These are phyloP conservation scores for Solanum sejunctum DNA, from an alignment of 257 asterid species.

Conservation along the genomic window DNA sequence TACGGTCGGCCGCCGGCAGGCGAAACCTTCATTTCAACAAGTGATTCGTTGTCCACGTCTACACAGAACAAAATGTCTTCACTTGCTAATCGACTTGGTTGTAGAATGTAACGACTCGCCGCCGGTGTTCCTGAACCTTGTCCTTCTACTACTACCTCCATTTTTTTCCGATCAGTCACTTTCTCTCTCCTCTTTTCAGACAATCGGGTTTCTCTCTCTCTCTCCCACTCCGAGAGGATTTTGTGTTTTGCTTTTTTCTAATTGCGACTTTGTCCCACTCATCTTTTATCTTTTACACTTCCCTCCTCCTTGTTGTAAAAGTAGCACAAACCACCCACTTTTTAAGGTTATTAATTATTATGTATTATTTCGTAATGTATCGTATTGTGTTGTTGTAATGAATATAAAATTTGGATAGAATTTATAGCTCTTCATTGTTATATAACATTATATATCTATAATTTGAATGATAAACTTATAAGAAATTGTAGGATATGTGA, in stretches of 20 bases:
- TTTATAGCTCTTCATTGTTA: no score
- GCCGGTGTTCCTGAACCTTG: slow-evolving; percentile 16
- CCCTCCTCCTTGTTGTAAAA: not conserved
- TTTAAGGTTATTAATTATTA: no score
- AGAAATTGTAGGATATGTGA: no score
- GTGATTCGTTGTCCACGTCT: slow-evolving; percentile 73
- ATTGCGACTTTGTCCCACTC: no score
- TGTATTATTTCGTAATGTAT: no score
- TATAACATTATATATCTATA: no score
- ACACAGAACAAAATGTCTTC: slow-evolving; percentile 91
- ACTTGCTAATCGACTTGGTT: slow-evolving; percentile 28
- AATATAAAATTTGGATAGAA: no score
- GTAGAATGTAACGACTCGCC: slow-evolving; percentile 21
- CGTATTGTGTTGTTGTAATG: no score
- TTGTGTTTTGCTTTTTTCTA: not conserved
- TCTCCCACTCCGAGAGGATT: not conserved
- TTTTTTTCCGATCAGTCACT: not conserved
- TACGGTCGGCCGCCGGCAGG: slow-evolving; percentile 67
- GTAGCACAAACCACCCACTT: no score
- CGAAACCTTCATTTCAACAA: slow-evolving; percentile 64
- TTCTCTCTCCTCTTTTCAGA: not conserved
- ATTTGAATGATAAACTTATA: no score
- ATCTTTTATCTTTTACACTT: not conserved
- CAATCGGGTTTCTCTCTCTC: not conserved
- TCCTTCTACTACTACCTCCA: slow-evolving; percentile 32